Evolutionary conservation across 306 rosid genomes (phyloP).

Genomic region (Alnus rubra): DNA sequence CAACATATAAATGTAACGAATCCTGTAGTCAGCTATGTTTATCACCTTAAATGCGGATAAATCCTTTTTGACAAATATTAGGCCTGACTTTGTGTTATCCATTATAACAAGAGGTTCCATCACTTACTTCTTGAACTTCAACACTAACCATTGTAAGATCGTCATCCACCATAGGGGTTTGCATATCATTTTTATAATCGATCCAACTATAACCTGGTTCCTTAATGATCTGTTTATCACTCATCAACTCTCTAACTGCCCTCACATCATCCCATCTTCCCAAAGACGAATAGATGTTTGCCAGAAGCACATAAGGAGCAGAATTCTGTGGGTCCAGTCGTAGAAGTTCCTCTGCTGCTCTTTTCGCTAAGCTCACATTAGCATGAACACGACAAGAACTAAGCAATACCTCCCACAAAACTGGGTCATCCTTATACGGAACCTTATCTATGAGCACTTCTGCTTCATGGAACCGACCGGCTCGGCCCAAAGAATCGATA

Average conservation of each 20-base stretch:
- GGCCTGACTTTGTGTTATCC: not conserved
- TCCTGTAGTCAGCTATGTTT: not conserved
- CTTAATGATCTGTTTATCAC: constrained; percentile 52
- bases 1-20: not conserved
- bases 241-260: constrained; percentile 65
- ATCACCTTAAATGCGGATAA: not conserved
- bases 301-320: constrained; percentile 71
- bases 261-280: constrained; percentile 88
- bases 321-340: constrained; percentile 57
- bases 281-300: constrained; percentile 70
- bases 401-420: constrained; percentile 85
- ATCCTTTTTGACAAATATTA: not conserved
- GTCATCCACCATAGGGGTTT: constrained; percentile 17
- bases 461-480: constrained; percentile 65
- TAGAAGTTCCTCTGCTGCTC: constrained; percentile 70
- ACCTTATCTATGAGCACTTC: constrained; percentile 58
- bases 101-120: constrained; percentile 1
- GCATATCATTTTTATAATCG: constrained; percentile 39
- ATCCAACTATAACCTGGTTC: constrained; percentile 78
- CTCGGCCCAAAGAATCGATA: constrained; percentile 70
- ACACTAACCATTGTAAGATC: constrained; percentile 13
- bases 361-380: constrained; percentile 59
- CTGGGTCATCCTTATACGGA: constrained; percentile 70
- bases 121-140: constrained; percentile 8
- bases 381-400: constrained; percentile 72